Evolutionary conservation across 139 green algal genomes (phyloP).

Genomic region (Zygnema circumcarinatum): DNA sequence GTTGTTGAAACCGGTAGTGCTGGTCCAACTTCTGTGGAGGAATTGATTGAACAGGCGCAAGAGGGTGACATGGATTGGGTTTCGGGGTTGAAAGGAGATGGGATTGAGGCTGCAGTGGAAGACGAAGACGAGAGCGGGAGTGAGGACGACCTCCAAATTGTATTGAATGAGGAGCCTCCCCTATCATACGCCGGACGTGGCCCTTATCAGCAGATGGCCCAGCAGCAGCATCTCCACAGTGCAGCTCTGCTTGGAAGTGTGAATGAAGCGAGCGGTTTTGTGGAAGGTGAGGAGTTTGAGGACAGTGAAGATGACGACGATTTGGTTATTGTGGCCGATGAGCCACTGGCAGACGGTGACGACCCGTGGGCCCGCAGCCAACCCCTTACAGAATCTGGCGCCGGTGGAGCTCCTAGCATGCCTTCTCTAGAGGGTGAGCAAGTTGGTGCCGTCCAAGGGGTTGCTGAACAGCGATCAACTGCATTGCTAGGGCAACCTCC

Average conservation of each 20-base stretch:
- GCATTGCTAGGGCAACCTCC: neutral
- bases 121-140: neutral
- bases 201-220: neutral
- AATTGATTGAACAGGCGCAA: neutral
- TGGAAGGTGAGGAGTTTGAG: constrained; percentile 17
- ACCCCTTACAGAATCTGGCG: neutral
- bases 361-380: neutral
- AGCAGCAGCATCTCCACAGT: constrained; percentile 6
- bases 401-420: neutral
- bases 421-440: neutral
- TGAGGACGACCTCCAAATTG: constrained; percentile 24
- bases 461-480: neutral
- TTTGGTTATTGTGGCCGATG: constrained; percentile 37
- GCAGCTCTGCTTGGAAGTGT: neutral
- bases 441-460: neutral
- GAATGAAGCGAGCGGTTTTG: neutral
- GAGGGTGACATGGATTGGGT: neutral
- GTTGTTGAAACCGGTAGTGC: neutral
- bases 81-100: neutral
- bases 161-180: constrained; percentile 24
- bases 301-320: constrained; percentile 36
- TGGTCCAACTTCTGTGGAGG: neutral
- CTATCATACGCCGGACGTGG: neutral
- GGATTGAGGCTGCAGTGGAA: neutral
- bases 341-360: constrained; percentile 20